These are phyloP conservation scores for Lipomyces chichibuensis DNA, from an alignment of 805 yeast species.

Conservation along the genomic window DNA sequence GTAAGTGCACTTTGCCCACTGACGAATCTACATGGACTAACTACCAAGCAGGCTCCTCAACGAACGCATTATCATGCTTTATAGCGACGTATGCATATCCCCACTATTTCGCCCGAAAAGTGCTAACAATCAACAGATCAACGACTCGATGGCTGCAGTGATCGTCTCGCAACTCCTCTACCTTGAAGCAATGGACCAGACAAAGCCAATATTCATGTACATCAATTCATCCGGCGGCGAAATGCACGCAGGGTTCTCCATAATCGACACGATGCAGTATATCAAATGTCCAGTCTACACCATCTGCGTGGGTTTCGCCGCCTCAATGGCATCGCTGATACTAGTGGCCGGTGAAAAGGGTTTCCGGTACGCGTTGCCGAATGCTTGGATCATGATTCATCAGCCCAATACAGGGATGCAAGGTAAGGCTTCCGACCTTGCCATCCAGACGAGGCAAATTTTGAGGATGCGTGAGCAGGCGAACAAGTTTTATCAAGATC, in stretches of 20 bases:
- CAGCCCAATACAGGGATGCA: conserved; percentile 44
- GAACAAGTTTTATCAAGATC: conserved; percentile 40
- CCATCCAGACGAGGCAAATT: conserved; percentile 45
- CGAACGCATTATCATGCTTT: conserved; percentile 41
- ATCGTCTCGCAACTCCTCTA: conserved; percentile 41
- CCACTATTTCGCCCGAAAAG: not conserved
- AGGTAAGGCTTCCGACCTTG: conserved; percentile 41
- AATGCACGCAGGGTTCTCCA: conserved; percentile 45
- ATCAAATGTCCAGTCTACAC: conserved; percentile 44
- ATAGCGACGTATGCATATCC: conserved; percentile 32
- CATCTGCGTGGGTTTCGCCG: conserved; percentile 46
- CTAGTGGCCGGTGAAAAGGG: conserved; percentile 43
- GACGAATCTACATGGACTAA: not conserved
- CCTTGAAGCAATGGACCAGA: conserved; percentile 35
- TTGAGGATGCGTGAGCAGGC: conserved; percentile 42
- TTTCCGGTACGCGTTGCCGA: conserved; percentile 42
- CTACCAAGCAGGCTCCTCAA: conserved; percentile 33
- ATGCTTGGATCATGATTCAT: conserved; percentile 45
- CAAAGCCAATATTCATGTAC: conserved; percentile 37
- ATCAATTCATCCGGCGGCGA: conserved; percentile 46
- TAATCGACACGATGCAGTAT: conserved; percentile 47
- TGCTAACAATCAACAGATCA: conserved; percentile 27
- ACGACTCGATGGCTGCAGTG: conserved; percentile 37
- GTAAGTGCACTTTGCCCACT: conserved; percentile 4
- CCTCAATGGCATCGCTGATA: conserved; percentile 45